Conservation (phyloP, 306 rosid genomes). For the Neltuma alba region DNA sequence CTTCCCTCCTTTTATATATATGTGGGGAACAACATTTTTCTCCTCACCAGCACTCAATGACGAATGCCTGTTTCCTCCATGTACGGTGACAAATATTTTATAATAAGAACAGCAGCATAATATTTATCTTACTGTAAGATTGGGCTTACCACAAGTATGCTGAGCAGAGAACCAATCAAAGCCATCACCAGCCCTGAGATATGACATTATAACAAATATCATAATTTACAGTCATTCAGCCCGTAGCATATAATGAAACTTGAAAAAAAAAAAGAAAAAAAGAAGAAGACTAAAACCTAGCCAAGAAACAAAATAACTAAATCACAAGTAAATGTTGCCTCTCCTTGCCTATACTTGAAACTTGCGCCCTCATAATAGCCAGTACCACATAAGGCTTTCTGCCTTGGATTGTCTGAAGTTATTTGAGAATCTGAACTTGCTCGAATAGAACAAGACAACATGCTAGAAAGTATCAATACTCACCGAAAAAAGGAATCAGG, state of each 20-base stretch:
- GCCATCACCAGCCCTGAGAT: slow-evolving; percentile 79
- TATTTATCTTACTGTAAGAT: slow-evolving; percentile 24
- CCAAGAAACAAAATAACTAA: not conserved
- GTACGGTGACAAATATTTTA: not conserved
- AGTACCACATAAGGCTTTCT: not conserved
- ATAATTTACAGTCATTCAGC: not conserved
- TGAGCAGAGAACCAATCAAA: slow-evolving; percentile 74
- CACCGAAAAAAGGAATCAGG: slow-evolving; percentile 83
- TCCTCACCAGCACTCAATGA: not conserved
- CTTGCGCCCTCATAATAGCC: not conserved
- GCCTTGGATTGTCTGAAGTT: not conserved
- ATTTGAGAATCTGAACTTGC: not conserved
- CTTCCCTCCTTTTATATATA: too few species aligned
- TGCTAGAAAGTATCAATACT: not conserved
- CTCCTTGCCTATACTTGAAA: not conserved
- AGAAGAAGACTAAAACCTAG: not conserved
- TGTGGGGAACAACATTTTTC: too few species aligned
- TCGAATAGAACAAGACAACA: not conserved
- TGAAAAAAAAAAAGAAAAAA: not conserved
- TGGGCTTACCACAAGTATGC: slow-evolving; percentile 63
- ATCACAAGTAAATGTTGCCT: not conserved
- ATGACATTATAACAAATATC: slow-evolving; percentile 30
- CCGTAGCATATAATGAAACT: not conserved
- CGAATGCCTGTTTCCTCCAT: not conserved
- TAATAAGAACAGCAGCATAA: slow-evolving; percentile 9